Evolutionary conservation across 192 early-diverging fungal species (phyloP), one percentile per base, ranked within the genome.

Genomic region (Lobulomyces angularis): DNA sequence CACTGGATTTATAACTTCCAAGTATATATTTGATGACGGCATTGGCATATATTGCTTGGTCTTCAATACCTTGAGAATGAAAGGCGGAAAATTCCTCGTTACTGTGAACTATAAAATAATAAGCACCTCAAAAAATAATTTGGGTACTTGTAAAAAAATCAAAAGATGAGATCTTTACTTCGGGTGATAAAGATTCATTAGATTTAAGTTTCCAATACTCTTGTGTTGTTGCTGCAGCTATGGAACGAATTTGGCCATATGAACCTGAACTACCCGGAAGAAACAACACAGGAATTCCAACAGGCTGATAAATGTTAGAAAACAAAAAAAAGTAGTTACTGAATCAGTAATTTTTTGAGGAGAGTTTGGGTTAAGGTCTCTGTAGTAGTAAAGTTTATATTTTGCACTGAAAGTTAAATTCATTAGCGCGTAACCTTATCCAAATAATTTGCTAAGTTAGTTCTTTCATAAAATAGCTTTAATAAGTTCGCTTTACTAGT

Each of bases 261-360:
- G 83, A 89, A 12, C 93, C 93, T 19, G 90, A 87, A 45, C 95
- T 86, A 0, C 93, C 93, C 2, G 88, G 93, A 26, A 97, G 77
- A 64, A 97, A 97, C 8, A 97, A 64, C 0, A 86, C 77, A 1
- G 94, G 94, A 19, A 88, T 67, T 26, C 86, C 80, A 14, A 55
- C 67, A 18, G 78, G 76, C 58, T 67, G 43, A 8, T 22, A 14
- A 32, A 41, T 27, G 14, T 40, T 71, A 65, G 41, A 79, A n/a
- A n/a, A n/a, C n/a, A n/a, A n/a, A n/a, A n/a, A n/a, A n/a, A n/a
- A n/a, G n/a, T n/a, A n/a, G n/a, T 67, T 1, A 50, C 71, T 22
- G 39, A 35, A 18, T 66, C 54, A 26, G 50, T 61, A 30, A 71
- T 60, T 45, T 61, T 74, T 0, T 36, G 42, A 18, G 77, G 77